Evolutionary conservation across 805 yeast species (phyloP), one percentile per base, ranked within the genome.

Genomic region (Suhomyces sp.): DNA sequence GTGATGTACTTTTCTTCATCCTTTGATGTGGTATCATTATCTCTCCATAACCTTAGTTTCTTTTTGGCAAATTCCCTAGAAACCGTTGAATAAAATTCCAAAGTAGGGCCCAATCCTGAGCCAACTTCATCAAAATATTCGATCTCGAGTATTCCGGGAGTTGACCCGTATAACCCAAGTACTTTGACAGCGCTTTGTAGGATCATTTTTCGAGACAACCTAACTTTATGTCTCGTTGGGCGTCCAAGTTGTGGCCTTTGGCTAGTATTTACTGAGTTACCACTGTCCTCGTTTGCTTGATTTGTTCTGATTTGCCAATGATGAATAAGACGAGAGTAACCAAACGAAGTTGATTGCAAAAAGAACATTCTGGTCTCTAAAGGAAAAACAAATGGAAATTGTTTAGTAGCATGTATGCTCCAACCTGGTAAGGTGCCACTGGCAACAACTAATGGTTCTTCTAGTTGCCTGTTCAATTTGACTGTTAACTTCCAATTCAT

Each of bases 31-130:
- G 60, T 54, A 22, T 63, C 66, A 24, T 62, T 62, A 49, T 68
- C 56, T 58, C 96, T 78, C 98, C 98, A 93, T 73, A 94, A 72
- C 7, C 68, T 68, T 45, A 85, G 68, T 24, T 75, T 76, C 47
- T 76, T 78, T 57, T 72, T 77, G 1, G 86, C 72, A 64, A 93
- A 90, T 56, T 85, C 91, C 51, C 76, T 82, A 0, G 97, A 90
- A 1, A 89, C 90, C 13, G 78, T 73, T 0, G 97, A 84, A 62
- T 90, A 93, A 63, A 94, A 93, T 67, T 93, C 99, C 56, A 92
- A 74, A 0, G 99, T 93, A 3, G 99, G 99, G 0, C 99, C 99
- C 44, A 91, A 71, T 0, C 99, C 99, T 0, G 97, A 86, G n/a
- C 98, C 99, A 6, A 80, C 97, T 65, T 93, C 99, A 57, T 86